Percentiles rank a stretch among this genome's conserved stretches.
Conservation (phyloP, 352 stramenopile genomes). For the Pythium sp. region DNA sequence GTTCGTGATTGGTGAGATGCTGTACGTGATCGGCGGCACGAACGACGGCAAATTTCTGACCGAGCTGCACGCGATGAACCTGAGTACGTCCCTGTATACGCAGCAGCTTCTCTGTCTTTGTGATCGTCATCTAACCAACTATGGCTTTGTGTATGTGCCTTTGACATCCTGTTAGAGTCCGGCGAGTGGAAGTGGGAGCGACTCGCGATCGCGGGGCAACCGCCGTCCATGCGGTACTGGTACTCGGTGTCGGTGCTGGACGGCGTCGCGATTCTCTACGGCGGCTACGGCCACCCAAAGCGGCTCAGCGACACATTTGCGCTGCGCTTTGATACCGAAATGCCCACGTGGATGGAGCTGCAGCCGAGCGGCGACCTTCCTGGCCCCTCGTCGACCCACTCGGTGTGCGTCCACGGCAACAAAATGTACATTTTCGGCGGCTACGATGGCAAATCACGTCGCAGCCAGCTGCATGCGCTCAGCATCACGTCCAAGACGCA, state of each 20-base stretch:
- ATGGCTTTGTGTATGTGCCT: neutral
- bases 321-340: constrained; percentile 42
- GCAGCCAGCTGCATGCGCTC: constrained; percentile 44
- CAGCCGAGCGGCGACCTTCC: constrained; percentile 38
- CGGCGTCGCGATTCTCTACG: constrained; percentile 46
- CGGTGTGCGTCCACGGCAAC: constrained; percentile 40
- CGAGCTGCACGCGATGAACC: constrained; percentile 45
- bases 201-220: constrained; percentile 35
- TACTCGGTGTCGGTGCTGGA: constrained; percentile 47
- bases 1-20: constrained; percentile 41
- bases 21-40: constrained; percentile 58
- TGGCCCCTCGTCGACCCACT: constrained; percentile 50
- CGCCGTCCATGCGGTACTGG: constrained; percentile 62
- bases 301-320: constrained; percentile 54
- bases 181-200: constrained; percentile 53
- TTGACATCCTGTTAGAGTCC: constrained; percentile 20
- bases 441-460: constrained; percentile 60
- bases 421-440: constrained; percentile 65
- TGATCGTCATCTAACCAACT: neutral
- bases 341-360: constrained; percentile 49
- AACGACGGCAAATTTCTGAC: constrained; percentile 61
- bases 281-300: constrained; percentile 50
- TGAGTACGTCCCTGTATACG: constrained; percentile 31
- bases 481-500: constrained; percentile 31
- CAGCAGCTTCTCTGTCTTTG: neutral